Evolutionary conservation across 768 basidiomycete genomes (phyloP).

Genomic region (Strobilomyces confusus): DNA sequence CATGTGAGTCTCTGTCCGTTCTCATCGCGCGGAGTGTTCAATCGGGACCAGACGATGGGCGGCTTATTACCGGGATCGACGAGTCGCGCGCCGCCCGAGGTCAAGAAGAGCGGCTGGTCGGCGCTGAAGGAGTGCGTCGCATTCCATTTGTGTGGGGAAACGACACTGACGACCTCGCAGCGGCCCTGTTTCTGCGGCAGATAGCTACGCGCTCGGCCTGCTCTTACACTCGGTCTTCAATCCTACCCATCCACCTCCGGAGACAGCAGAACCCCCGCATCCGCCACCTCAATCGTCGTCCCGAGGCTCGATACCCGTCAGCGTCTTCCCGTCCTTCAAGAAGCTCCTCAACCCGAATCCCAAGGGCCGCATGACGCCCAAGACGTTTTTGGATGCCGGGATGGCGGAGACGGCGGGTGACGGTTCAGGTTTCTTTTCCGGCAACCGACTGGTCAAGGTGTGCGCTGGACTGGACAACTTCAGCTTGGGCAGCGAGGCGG

Average conservation of each 20-base stretch:
- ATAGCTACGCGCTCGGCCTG: constrained; percentile 86
- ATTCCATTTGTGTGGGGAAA: not conserved
- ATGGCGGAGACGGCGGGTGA: constrained; percentile 60
- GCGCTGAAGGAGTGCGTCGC: constrained; percentile 68
- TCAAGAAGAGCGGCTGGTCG: constrained; percentile 84
- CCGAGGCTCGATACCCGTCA: constrained; percentile 69
- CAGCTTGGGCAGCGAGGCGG: constrained; percentile 71
- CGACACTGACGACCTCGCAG: constrained; percentile 26
- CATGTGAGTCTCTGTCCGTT: constrained; percentile 56
- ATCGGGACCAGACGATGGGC: constrained; percentile 56
- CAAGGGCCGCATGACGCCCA: constrained; percentile 70
- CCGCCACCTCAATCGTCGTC: constrained; percentile 74
- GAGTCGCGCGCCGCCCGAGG: constrained; percentile 73
- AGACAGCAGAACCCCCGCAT: constrained; percentile 67
- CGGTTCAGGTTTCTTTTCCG: constrained; percentile 71
- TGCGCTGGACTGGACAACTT: constrained; percentile 86
- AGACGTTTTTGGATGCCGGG: constrained; percentile 76
- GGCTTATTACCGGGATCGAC: constrained; percentile 59
- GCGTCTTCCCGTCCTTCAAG: constrained; percentile 79
- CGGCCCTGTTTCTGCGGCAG: constrained; percentile 57
- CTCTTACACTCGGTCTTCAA: constrained; percentile 88
- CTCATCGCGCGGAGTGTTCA: constrained; percentile 8
- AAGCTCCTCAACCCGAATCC: constrained; percentile 87
- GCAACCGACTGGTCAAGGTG: constrained; percentile 80
- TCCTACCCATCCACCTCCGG: constrained; percentile 66